Base-by-base conservation (phyloP, 2,329 filamentous ascomycete species). In the Atkinsonella hypoxylon region DNA sequence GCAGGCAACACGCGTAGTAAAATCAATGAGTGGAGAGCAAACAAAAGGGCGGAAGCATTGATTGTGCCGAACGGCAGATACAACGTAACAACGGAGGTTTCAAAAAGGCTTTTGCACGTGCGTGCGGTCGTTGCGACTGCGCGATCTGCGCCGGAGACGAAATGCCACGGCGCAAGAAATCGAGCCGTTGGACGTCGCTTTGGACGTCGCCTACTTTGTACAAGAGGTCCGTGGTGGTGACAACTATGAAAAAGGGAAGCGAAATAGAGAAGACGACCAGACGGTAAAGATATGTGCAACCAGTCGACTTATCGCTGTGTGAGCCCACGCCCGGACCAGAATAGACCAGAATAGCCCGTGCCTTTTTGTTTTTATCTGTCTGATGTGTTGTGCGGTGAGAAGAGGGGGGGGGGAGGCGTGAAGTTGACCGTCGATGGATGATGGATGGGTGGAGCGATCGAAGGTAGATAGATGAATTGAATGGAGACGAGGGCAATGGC, bases 51-150 rank as follows among this genome's bases (percentile, higher is more conserved):
- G 34, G 15, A 7, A 36, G 34, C 15, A 36, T 12, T 36, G 15
- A 36, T 36, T 12, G 20, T 20, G 11, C 12, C 13, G 18, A 40
- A 40, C 9, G 15, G 39, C 17, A 41, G 17, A 7, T 41, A 8
- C 11, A 6, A n/a, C 18, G 34, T 5, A n/a, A 8, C 11, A 6
- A n/a, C 18, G 34, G 2, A n/a, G 22, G 6, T 32, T 48, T 36
- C 47, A 17, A 41, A 26, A 34, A 36, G 18, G 30, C 39, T 43
- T 32, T 15, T 31, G 45, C 49, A 51, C 39, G 45, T 44, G 49
- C 45, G 49, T 51, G 43, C 34, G n/a, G 44, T 48, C 31, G 49
- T 40, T 51, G 41, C 49, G 32, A 31, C 41, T 40, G 43, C 11
- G 40, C 39, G 45, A 38, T 39, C 38, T 51, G 15, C 30, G 43